Base-by-base conservation (phyloP, 306 rosid genomes). In the Ormosia emarginata region DNA sequence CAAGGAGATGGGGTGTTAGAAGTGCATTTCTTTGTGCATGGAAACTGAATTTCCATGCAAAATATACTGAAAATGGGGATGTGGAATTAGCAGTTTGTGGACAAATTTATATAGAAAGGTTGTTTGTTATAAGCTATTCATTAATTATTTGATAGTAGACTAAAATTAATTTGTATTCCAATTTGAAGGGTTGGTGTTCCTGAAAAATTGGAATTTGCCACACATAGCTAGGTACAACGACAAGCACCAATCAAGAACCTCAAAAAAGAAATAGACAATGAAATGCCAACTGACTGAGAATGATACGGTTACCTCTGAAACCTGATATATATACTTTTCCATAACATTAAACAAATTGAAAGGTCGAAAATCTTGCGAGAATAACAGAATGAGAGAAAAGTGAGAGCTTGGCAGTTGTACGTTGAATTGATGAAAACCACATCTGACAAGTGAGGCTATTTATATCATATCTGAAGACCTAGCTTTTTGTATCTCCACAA, bases 181-280 rank as follows among this genome's bases (percentile, higher is more conserved):
- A 33, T 41, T 56, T 9, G 4, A 68, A 11, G 13, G 77, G 6
- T 32, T 43, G 83, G 77, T 56, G 82, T 41, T 67, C 69, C 69
- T 69, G 8, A 68, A 36, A 68, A 68, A n/a, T 68, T 68, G 77
- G 83, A 66, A 46, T 78, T 67, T 47, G 6, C 41, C 53, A 34
- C 2, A 47, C 14, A 9, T 17, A 17, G 41, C 32, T 33, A 32
- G 15, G 52, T 7, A 39, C 13, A 29, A 61, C 9, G 37, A 59
- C 34, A 34, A 59, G 13, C 58, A 67, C 18, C 55, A 18, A 47
- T 33, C 43, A 6, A 6, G 68, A 62, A 13, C 43, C 18, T 12
- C 44, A 34, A 37, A 24, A 24, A 18, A 57, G 2, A 59, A 29
- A 59, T 30, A 59, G 71, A 8, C 32, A n/a, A 1, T 36, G 39